phyloP scores from a whole-genome alignment of 1,139 yeast species.

The Yarrowia galli region DNA sequence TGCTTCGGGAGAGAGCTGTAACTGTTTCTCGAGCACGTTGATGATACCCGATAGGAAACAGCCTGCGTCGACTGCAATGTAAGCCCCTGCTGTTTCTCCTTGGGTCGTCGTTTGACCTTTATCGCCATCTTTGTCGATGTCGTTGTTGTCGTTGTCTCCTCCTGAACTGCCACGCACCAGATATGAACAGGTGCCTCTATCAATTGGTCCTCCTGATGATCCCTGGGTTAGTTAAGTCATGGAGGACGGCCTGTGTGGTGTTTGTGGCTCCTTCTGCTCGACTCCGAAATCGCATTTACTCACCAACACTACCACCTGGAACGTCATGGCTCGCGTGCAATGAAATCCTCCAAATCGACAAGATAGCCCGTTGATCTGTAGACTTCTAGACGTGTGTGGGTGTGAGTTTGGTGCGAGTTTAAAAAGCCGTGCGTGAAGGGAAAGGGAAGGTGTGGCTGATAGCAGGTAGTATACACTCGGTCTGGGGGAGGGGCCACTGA shows the following conservation, averaged over 20 bases:
- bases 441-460: too few species aligned
- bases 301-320: conserved; percentile 37
- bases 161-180: conserved; percentile 28
- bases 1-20: not conserved
- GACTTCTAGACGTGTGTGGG: not conserved
- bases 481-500: too few species aligned
- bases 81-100: not conserved
- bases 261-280: too few species aligned
- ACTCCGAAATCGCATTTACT: not conserved
- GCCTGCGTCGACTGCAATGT: conserved; percentile 32
- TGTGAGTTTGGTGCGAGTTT: conserved; percentile 34
- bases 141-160: not conserved
- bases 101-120: not conserved
- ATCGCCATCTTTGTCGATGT: not conserved
- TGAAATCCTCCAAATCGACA: conserved; percentile 18
- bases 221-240: conserved; percentile 29
- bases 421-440: conserved; percentile 31
- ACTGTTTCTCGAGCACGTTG: conserved; percentile 28
- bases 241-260: too few species aligned
- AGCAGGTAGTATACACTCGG: too few species aligned
- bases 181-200: conserved; percentile 43
- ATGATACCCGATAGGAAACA: conserved; percentile 34
- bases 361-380: conserved; percentile 20
- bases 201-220: conserved; percentile 47
- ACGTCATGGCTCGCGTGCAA: conserved; percentile 35